Base-by-base conservation (phyloP, 257 asterid genomes). In the Solanum verrucosum region DNA sequence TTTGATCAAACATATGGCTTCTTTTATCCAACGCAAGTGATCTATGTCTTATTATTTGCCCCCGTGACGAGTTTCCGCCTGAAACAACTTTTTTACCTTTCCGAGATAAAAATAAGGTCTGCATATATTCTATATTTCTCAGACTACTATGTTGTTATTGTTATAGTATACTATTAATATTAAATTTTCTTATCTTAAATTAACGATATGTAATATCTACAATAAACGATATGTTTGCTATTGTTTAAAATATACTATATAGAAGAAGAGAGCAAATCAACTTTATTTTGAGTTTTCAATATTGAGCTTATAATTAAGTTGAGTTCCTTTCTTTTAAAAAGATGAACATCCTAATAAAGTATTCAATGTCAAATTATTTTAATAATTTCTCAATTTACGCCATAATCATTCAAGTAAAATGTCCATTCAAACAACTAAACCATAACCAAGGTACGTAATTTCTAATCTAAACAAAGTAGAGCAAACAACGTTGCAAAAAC, bases 1-100 rank as follows among this genome's bases (percentile, higher is more conserved):
- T 49, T 9, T 86, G 29, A 88, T 88, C 13, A 49, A 35, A 15
- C 88, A 37, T 27, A 33, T 88, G 4, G 77, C 68, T 42, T 86
- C 83, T 78, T 87, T 87, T 23, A 87, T 87, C 46, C 83, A 38
- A 23, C 34, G 33, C 56, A 40, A 75, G 9, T 52, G 21, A 52
- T 3, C 0, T 52, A 8, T 52, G 63, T 6, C 21, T 52, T 52
- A 6, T 52, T 52, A 52, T 16, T 52, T 16, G 4, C 23, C 3
- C 9, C 16, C 0, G 0, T 16, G 1, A 5, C 1, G 3, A 52
- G 60, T 16, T 52, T 52, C 0, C 9, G 2, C 23, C 3, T 5
- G 63, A 52, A 52, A 6, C 1, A 52, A 16, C 3, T 3, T 16
- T 3, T 6, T 1, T 6, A 52, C 1, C 23, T 52, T 3, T 6